These are phyloP conservation scores for Quercus ilex DNA, from an alignment of 306 rosid species.

Conservation along the genomic window DNA sequence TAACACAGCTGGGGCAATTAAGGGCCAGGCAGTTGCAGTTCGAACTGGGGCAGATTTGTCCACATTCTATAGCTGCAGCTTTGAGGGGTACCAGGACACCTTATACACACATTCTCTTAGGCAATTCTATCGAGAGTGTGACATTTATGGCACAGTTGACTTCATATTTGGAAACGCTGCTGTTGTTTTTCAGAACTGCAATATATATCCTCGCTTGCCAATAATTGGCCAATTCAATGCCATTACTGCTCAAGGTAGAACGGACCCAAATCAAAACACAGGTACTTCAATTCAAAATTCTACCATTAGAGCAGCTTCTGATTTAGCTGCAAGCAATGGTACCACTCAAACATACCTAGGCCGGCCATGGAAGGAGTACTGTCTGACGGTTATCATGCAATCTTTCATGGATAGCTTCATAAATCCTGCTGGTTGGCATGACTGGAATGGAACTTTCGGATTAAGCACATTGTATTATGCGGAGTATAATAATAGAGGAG, in stretches of 20 bases:
- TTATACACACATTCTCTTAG: constrained; percentile 42
- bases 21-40: constrained; percentile 49
- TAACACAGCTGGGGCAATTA: constrained; percentile 47
- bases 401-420: constrained; percentile 48
- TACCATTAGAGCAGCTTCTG: constrained; percentile 18
- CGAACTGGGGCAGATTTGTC: constrained; percentile 43
- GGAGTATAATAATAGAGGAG: constrained; percentile 56
- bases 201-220: constrained; percentile 43
- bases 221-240: constrained; percentile 34
- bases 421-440: constrained; percentile 62
- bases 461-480: constrained; percentile 60
- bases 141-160: constrained; percentile 46
- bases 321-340: constrained; percentile 25
- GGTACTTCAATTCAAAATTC: constrained; percentile 42
- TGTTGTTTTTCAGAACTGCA: constrained; percentile 44
- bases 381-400: constrained; percentile 62
- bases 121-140: constrained; percentile 51
- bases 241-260: constrained; percentile 50
- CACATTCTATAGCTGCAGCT: constrained; percentile 46
- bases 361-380: constrained; percentile 79
- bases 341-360: constrained; percentile 51
- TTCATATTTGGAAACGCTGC: constrained; percentile 50
- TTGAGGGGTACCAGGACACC: constrained; percentile 56
- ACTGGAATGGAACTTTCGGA: constrained; percentile 62
- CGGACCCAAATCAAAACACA: constrained; percentile 45